These are phyloP conservation scores for Chamaecrista fasciculata DNA, from an alignment of 306 rosid species.

Conservation along the genomic window DNA sequence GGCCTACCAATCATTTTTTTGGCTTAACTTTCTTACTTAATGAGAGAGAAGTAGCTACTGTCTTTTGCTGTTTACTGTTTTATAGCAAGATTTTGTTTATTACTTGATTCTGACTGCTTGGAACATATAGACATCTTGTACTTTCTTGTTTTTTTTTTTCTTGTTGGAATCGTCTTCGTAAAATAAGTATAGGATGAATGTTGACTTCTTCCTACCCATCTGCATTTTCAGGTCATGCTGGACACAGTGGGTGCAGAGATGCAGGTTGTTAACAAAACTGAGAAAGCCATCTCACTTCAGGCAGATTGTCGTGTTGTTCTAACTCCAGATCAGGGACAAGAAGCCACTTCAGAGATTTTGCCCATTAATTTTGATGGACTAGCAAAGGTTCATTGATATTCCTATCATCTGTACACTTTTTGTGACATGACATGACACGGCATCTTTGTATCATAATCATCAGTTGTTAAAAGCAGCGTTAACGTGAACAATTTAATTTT, in stretches of 20 bases:
- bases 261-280: constrained; percentile 75
- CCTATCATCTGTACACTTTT: neutral
- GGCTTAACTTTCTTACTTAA: neutral
- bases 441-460: neutral
- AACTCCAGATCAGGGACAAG: constrained; percentile 71
- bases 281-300: constrained; percentile 63
- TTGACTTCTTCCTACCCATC: constrained; percentile 12
- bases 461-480: neutral
- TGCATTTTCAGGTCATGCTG: constrained; percentile 64
- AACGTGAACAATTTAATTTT: neutral
- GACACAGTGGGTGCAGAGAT: constrained; percentile 87
- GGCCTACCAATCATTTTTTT: neutral
- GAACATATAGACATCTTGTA: neutral
- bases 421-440: neutral
- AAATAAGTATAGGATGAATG: neutral
- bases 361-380: constrained; percentile 87
- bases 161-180: neutral
- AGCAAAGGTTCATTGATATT: constrained; percentile 54
- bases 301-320: constrained; percentile 58
- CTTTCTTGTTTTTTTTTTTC: neutral
- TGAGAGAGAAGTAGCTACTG: neutral
- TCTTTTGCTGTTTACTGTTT: constrained; percentile 14
- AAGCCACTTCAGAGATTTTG: constrained; percentile 73
- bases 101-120: neutral
- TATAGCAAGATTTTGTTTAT: neutral